These are phyloP conservation scores for Solanum pinnatisectum DNA, from an alignment of 257 asterid species.

Conservation along the genomic window DNA sequence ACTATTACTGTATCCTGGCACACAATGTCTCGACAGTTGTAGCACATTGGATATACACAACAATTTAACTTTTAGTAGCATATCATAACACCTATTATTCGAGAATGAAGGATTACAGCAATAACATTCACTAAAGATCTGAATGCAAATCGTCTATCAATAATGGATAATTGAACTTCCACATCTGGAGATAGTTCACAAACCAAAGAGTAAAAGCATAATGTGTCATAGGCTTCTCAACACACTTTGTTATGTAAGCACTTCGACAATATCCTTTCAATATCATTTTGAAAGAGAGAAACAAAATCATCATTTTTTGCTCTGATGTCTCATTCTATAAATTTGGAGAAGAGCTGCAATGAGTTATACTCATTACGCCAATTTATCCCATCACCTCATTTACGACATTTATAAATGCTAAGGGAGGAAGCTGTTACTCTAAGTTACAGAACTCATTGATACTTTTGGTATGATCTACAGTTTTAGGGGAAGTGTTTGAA, in stretches of 20 bases:
- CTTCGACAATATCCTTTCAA: background rate
- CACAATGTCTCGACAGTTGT: background rate
- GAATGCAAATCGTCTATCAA: background rate
- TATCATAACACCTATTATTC: background rate
- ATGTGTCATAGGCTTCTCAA: background rate
- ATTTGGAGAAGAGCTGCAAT: background rate
- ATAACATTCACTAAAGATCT: background rate
- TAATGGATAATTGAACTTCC: background rate
- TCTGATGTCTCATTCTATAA: background rate
- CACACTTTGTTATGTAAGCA: background rate
- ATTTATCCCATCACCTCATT: background rate
- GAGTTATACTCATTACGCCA: background rate
- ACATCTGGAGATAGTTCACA: background rate
- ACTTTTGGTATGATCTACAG: background rate
- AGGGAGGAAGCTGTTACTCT: background rate
- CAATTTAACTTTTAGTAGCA: background rate
- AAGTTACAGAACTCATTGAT: background rate
- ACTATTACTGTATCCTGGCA: background rate
- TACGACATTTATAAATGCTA: background rate
- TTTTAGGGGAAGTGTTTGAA: background rate
- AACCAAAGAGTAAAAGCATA: background rate
- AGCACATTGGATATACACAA: background rate
- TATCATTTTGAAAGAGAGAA: background rate
- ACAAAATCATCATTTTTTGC: background rate
- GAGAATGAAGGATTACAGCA: background rate